A percentile compares a stretch with the other conserved stretches of the same genome.
These are phyloP conservation scores for Pisolithus thermaeus DNA, from an alignment of 1,284 basidiomycete genomes.

Conservation along the genomic window DNA sequence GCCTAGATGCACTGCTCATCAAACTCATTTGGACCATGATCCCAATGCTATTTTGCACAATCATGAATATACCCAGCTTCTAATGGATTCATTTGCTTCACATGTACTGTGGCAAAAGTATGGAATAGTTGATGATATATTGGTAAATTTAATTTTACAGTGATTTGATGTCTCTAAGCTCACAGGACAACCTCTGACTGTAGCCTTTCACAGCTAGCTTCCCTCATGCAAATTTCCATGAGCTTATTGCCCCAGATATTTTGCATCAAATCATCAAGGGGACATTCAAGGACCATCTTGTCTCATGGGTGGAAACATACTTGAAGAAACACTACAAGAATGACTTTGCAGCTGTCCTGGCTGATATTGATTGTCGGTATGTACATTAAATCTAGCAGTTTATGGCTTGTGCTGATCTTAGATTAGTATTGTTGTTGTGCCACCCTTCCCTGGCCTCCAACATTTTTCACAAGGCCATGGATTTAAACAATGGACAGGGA, in stretches of 20 bases:
- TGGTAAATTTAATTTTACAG: neutral
- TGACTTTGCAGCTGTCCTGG: neutral
- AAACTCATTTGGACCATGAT: neutral
- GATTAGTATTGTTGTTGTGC: too few species aligned
- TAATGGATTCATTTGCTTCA: neutral
- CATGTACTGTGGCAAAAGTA: conserved; percentile 3
- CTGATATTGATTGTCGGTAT: conserved; percentile 4
- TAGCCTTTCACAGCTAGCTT: neutral
- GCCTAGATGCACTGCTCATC: neutral
- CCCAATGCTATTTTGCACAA: neutral
- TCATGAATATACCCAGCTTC: neutral
- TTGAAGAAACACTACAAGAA: neutral
- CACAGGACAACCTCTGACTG: neutral
- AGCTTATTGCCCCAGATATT: neutral
- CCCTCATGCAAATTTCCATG: neutral
- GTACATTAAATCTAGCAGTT: too few species aligned
- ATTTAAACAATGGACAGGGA: too few species aligned
- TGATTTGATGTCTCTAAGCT: neutral
- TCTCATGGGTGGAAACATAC: conserved; percentile 1
- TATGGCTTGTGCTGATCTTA: too few species aligned
- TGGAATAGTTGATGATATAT: conserved; percentile 4
- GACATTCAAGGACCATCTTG: conserved; percentile 1
- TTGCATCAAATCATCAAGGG: neutral
- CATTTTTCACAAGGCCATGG: too few species aligned
- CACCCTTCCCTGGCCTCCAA: too few species aligned